Base-by-base conservation (phyloP, 2,329 filamentous ascomycete species). In the Neoscytalidium dimidiatum region DNA sequence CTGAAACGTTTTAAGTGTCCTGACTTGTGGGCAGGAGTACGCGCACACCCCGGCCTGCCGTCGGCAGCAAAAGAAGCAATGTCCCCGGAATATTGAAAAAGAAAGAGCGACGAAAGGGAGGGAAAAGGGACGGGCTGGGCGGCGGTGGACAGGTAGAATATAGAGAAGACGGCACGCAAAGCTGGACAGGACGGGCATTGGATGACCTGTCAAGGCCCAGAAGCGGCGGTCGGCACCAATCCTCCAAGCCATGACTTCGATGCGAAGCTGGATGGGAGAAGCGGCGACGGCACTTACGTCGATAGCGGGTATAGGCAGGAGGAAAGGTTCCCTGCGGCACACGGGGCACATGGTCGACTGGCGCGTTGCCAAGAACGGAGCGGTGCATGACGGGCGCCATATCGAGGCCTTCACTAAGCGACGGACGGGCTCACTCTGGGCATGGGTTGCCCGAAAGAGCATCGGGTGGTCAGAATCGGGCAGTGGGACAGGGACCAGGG, bases 1-100 rank as follows among this genome's bases (percentile, higher is more conserved):
- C 61, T 56, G 61, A 64, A 56, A 64, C 61, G 49, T 52, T 26
- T 64, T 56, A 60, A 60, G 56, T 33, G 23, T 60, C 56, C 41
- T 60, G 56, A 60, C 41, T 33, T 44, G 56, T 60, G 56, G 41
- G 56, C 28, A 44, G 56, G 41, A 33, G 56, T 46, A 60, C 56
- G 56, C 56, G 56, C 56, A 60, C 11, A 46, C 41, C 56, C 56
- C 41, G 33, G 41, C 1, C 31, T 60, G 56, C n/a, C n/a, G 56
- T 19, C n/a, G 14, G 41, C 38, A 7, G 19, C 56, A n/a, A 33
- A 60, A 46, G 41, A 21, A 60, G 56, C 28, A 60, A 60, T 33
- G 56, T 11, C 26, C 41, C 56, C 56, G 56, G 41, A 33, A 21
- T 60, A 46, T 46, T 46, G 56, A 14, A 46, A 46, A 14, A 23